Evolutionary conservation across 164 flowering plant genomes (phyloP).

Genomic region (Echeveria elegans): DNA sequence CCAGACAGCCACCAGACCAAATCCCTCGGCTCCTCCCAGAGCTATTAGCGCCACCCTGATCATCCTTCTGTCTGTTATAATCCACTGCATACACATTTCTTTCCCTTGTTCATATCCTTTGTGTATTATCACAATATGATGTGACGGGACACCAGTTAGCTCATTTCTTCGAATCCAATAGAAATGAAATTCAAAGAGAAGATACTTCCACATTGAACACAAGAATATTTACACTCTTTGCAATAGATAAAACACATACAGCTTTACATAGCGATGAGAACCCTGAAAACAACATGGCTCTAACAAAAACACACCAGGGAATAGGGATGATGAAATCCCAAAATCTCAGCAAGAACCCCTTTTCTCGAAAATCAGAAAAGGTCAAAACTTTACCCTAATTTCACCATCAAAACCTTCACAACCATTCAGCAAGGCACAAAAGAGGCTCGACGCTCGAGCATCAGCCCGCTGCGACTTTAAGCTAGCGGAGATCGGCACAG

Average conservation of each 20-base stretch:
- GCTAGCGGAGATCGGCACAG: constrained; percentile 56
- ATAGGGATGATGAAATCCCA: constrained; percentile 1
- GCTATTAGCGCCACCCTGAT: neutral
- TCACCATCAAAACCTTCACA: constrained; percentile 7
- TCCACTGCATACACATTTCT: neutral
- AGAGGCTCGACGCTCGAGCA: no score
- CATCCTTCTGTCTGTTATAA: neutral
- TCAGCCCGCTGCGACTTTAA: no score
- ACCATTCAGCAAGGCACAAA: constrained; percentile 9
- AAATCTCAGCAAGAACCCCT: neutral
- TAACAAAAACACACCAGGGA: constrained; percentile 1
- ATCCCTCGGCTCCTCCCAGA: neutral
- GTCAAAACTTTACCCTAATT: neutral
- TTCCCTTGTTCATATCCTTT: neutral
- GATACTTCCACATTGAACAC: no score
- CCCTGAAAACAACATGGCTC: neutral
- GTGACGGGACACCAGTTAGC: neutral
- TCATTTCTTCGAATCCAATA: neutral
- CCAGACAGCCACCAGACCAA: neutral
- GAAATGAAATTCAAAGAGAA: no score
- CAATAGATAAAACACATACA: no score
- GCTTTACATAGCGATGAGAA: neutral
- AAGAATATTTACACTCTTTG: no score
- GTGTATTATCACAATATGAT: neutral
- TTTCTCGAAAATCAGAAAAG: neutral